phyloP scores from a whole-genome alignment of 768 basidiomycete genomes.

The Kwoniella dejecticola region DNA sequence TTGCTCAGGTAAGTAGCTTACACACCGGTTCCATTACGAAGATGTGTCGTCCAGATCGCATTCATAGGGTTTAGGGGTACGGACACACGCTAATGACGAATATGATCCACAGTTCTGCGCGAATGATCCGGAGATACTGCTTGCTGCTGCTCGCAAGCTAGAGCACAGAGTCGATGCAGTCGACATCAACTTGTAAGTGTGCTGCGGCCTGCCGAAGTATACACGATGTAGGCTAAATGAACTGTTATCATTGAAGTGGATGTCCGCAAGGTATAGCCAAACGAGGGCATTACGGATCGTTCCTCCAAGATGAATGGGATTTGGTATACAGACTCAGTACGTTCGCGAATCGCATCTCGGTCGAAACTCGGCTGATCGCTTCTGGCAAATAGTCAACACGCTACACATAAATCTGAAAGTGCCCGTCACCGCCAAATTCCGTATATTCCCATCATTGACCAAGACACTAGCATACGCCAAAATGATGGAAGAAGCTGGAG shows the following conservation, averaged over 20 bases:
- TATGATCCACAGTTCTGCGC: conserved; percentile 70
- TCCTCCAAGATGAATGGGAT: conserved; percentile 94
- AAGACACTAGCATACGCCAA: conserved; percentile 91
- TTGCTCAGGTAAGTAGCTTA: conserved; percentile 71
- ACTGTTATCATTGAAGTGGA: no score
- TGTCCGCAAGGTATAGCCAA: conserved; percentile 93
- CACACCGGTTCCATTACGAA: no score
- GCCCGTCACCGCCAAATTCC: conserved; percentile 97
- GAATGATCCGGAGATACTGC: conserved; percentile 77
- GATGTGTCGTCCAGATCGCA: no score
- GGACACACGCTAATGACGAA: no score
- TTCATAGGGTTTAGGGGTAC: no score
- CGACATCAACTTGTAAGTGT: conserved; percentile 78
- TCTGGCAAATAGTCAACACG: conserved; percentile 67
- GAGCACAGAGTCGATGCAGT: conserved; percentile 85
- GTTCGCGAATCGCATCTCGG: conserved; percentile 58
- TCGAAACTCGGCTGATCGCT: not conserved
- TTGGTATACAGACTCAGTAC: conserved; percentile 74
- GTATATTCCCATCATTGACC: conserved; percentile 80
- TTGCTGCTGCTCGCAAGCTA: conserved; percentile 74
- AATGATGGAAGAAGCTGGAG: conserved; percentile 93
- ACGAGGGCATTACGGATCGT: conserved; percentile 82
- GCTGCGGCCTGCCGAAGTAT: not conserved
- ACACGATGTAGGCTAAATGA: no score
- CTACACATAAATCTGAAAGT: conserved; percentile 79